Conservation (phyloP, 2,329 filamentous ascomycete species). For the Alternaria tenuissima region DNA sequence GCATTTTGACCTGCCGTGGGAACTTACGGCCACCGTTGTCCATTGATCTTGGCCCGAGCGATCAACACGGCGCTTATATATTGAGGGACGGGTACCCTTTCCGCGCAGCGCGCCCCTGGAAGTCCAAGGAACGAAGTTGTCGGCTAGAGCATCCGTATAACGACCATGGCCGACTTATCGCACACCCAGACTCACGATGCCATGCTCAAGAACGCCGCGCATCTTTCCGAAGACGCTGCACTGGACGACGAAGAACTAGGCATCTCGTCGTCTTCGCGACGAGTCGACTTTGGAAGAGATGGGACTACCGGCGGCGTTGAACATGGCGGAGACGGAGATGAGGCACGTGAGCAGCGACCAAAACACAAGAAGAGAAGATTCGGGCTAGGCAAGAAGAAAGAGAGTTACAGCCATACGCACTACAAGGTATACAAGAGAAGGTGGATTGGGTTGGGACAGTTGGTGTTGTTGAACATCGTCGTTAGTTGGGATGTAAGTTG, state of each 20-base stretch:
- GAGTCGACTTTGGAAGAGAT: constrained; percentile 9
- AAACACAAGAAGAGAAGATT: constrained; percentile 6
- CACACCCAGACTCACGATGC: constrained; percentile 19
- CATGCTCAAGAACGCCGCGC: constrained; percentile 24
- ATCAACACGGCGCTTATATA: neutral
- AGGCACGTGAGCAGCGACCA: neutral
- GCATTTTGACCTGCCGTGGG: no score
- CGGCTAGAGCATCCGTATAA: neutral
- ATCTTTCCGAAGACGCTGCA: neutral
- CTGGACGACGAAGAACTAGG: constrained; percentile 4
- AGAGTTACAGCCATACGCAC: constrained; percentile 42
- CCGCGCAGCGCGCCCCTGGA: neutral
- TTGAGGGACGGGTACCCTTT: neutral
- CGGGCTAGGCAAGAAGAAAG: constrained; percentile 16
- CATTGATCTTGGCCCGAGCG: neutral
- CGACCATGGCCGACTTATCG: constrained; percentile 31
- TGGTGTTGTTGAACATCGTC: constrained; percentile 89
- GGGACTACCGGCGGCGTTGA: neutral
- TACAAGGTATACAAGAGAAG: constrained; percentile 78
- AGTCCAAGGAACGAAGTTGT: neutral
- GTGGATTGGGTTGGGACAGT: constrained; percentile 85
- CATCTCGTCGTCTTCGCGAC: neutral
- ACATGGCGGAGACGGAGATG: neutral
- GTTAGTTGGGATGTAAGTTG: constrained; percentile 91
- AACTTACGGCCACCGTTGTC: neutral